Percentiles rank a stretch among this genome's conserved stretches.
Conservation (phyloP, 306 rosid genomes). For the Lathyrus sativus region DNA sequence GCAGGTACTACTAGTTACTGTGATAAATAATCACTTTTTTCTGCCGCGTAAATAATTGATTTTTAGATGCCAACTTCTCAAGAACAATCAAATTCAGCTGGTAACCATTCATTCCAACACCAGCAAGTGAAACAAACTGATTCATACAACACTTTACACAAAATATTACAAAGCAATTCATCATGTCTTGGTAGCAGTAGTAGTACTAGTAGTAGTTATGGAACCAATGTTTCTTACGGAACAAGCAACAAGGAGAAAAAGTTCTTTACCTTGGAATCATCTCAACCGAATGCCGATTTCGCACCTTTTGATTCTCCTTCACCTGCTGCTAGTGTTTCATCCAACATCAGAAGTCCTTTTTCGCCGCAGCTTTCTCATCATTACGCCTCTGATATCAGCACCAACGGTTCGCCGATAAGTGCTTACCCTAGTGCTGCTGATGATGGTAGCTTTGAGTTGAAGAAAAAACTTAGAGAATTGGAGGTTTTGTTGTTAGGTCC, state of each 20-base stretch:
- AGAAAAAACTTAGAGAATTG: constrained; percentile 62
- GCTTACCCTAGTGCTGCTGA: constrained; percentile 52
- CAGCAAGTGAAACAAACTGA: too few relatives aligned
- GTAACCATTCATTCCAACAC: constrained; percentile 49
- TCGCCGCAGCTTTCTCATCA: constrained; percentile 71
- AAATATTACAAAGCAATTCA: constrained; percentile 55
- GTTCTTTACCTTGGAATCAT: constrained; percentile 78
- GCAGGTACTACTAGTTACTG: constrained; percentile 42
- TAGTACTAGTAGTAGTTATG: constrained; percentile 54
- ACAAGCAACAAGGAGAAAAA: constrained; percentile 51
- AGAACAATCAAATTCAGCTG: constrained; percentile 47
- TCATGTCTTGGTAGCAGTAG: constrained; percentile 23
- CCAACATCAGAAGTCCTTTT: constrained; percentile 54
- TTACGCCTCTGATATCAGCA: constrained; percentile 60
- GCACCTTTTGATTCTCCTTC: constrained; percentile 71
- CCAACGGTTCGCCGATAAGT: constrained; percentile 66
- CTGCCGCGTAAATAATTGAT: constrained; percentile 28
- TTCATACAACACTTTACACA: too few relatives aligned
- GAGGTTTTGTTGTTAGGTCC: constrained; percentile 73
- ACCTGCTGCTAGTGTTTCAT: constrained; percentile 58
- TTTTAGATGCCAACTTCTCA: constrained; percentile 64
- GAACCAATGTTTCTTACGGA: constrained; percentile 60
- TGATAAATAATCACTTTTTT: constrained; percentile 24
- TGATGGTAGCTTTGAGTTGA: constrained; percentile 53
- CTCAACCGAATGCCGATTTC: constrained; percentile 43